Percentiles rank a stretch among this genome's conserved stretches.
phyloP scores from a whole-genome alignment of 2,329 filamentous ascomycete species.

The Paecilomyces fulvus region DNA sequence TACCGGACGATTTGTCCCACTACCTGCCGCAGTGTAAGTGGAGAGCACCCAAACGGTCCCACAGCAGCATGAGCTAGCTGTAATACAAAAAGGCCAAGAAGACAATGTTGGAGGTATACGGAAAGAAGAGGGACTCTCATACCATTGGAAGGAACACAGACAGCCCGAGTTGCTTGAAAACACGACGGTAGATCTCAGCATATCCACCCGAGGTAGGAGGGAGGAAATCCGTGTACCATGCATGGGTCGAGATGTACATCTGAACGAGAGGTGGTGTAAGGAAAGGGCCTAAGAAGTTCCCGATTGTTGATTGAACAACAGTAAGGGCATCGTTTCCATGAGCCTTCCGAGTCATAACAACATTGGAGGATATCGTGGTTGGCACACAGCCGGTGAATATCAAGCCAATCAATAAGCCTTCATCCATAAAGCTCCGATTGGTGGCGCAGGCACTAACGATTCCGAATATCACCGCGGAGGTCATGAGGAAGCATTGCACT shows the following conservation, averaged over 20 bases:
- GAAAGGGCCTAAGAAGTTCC: constrained; percentile 56
- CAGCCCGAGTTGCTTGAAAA: constrained; percentile 56
- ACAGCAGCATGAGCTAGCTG: too few relatives aligned
- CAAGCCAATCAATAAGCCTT: constrained; percentile 54
- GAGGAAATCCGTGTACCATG: constrained; percentile 45
- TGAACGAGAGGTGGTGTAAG: constrained; percentile 54
- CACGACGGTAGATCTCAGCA: constrained; percentile 50
- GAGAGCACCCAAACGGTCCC: background rate
- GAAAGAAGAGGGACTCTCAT: background rate
- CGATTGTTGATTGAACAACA: constrained; percentile 56
- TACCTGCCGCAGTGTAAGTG: constrained; percentile 11
- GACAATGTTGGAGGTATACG: background rate
- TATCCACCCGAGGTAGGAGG: constrained; percentile 44
- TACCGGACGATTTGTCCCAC: constrained; percentile 49
- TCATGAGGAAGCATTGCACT: constrained; percentile 53
- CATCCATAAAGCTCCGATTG: constrained; percentile 44
- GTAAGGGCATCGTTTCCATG: constrained; percentile 54
- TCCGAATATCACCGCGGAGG: constrained; percentile 50
- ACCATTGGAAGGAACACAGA: constrained; percentile 53
- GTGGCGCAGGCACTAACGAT: constrained; percentile 40
- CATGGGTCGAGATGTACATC: constrained; percentile 47
- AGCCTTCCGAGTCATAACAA: constrained; percentile 57
- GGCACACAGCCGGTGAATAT: constrained; percentile 53
- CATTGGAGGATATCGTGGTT: constrained; percentile 58
- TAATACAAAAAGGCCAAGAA: background rate